Base-by-base conservation (phyloP, 768 basidiomycete species). In the Chalciporus piperatus region DNA sequence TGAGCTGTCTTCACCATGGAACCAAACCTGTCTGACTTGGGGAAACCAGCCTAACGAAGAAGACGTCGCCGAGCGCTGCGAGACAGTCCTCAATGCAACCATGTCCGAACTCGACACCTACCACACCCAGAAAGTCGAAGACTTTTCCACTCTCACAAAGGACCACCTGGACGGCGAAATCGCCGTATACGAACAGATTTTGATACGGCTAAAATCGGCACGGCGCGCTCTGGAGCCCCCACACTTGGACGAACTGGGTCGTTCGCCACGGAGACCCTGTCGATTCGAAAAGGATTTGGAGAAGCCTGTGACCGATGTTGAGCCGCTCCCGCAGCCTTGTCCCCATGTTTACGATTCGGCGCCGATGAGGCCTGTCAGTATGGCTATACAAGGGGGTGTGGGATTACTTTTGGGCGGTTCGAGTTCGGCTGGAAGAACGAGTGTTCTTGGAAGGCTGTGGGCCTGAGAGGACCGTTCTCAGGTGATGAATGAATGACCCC, bases 51-150 rank as follows among this genome's bases (percentile, higher is more conserved):
- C 76, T 13, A 75, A 85, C 58, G 83, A 85, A 43, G 84, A 87
- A 43, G 84, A 87, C 16, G 70, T 85, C 55, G 82, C 83, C 2
- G 76, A 81, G 3, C 81, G 92, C 17, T 92, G 88, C 64, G 92
- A 95, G 69, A 93, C 92, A 0, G 89, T 92, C 7, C 72, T 95
- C 23, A 93, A 94, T 65, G 84, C 83, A 9, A 92, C 91, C 2
- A 85, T 92, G 83, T 89, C 92, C 1, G 91, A 94, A 72, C 83
- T 93, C 75, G 87, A 89, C 45, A 82, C 78, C 1, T 89, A 91
- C 58, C 88, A 91, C 62, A 68, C 72, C 0, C 87, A 90, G 66
- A 88, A 90, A 65, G 63, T 67, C 7, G 86, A 89, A 60, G 89
- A 92, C 58, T 83, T 92, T 54, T 67, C 72, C 14, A 69, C 63